Percentiles rank a stretch among this genome's conserved stretches.
phyloP scores from a whole-genome alignment of 2,329 filamentous ascomycete species.

The Colletotrichum lentis region DNA sequence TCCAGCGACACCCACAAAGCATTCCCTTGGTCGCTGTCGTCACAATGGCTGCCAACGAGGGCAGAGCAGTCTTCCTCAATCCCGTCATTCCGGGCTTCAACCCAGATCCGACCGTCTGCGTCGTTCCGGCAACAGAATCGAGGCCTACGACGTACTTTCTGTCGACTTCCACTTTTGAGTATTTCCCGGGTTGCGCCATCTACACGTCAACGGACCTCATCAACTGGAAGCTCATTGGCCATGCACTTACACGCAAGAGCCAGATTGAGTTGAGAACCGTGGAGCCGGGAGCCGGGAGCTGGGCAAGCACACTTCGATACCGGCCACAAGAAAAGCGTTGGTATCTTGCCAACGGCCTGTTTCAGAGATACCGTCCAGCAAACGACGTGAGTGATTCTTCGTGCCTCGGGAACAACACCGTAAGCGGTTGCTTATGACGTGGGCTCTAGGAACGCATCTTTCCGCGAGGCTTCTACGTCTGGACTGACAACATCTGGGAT shows the following conservation, averaged over 20 bases:
- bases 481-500: constrained; percentile 62
- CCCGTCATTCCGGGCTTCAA: constrained; percentile 69
- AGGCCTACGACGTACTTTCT: constrained; percentile 59
- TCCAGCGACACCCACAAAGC: neutral
- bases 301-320: constrained; percentile 59
- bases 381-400: constrained; percentile 38
- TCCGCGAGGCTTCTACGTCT: constrained; percentile 63
- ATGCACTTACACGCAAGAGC: constrained; percentile 59
- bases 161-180: constrained; percentile 69
- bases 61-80: constrained; percentile 49
- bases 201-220: constrained; percentile 64
- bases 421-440: constrained; percentile 1
- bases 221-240: constrained; percentile 61
- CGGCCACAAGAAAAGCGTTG: constrained; percentile 50
- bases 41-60: neutral
- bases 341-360: constrained; percentile 57
- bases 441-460: constrained; percentile 55
- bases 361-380: constrained; percentile 52
- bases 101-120: constrained; percentile 63
- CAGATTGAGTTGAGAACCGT: constrained; percentile 62
- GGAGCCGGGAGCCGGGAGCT: constrained; percentile 60
- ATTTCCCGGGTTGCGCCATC: constrained; percentile 68
- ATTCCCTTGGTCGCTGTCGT: neutral
- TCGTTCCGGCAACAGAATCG: constrained; percentile 45
- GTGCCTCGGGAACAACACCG: neutral